Evolutionary conservation across 164 flowering plant genomes (phyloP), one percentile per base, ranked within the genome.

Genomic region (Magnolia kwangsiensis): DNA sequence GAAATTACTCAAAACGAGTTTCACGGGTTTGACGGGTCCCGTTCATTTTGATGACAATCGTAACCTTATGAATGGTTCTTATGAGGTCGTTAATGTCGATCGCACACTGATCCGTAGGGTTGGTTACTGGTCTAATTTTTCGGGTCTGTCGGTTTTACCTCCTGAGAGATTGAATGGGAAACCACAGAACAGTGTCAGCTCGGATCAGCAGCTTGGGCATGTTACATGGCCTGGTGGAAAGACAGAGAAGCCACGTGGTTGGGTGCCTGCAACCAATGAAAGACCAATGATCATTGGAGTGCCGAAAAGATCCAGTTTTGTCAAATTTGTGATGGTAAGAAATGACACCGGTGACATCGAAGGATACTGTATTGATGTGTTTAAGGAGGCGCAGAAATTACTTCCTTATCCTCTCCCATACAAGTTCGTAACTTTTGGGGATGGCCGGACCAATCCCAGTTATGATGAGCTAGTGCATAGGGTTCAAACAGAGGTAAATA

Each of bases 331-430:
- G 37, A 83, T 85, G 19, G 80, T 83, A 78, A 49, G 7, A 18
- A 49, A 69, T 1, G 72, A 11, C 37, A 83, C 77, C 71, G 82
- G 84, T 71, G 55, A 79, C 61, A 31, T 93, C 7, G 66, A 68
- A 74, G 96, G 96, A 37, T 93, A 84, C 79, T 89, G 90, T 74
- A 85, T 90, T 76, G 98, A 93, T 83, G 87, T 93, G 74, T 93
- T 93, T 76, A n/a, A 68, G 2, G 89, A 83, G 72, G 90, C 95
- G 7, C n/a, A 7, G 67, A 80, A 85, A 27, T 70, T 88, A 31
- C 72, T 93, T 19, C 94, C 95, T 0, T 93, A 93, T 74, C 79
- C 79, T 2, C 82, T 93, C 79, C 93, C 91, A 71, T 81, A 73
- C 82, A 73, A 2, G 51, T 90, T 89, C 50, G 78, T 72, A 72